Base-by-base conservation (phyloP, 208 protist species). In the Trypanosoma boissoni region DNA sequence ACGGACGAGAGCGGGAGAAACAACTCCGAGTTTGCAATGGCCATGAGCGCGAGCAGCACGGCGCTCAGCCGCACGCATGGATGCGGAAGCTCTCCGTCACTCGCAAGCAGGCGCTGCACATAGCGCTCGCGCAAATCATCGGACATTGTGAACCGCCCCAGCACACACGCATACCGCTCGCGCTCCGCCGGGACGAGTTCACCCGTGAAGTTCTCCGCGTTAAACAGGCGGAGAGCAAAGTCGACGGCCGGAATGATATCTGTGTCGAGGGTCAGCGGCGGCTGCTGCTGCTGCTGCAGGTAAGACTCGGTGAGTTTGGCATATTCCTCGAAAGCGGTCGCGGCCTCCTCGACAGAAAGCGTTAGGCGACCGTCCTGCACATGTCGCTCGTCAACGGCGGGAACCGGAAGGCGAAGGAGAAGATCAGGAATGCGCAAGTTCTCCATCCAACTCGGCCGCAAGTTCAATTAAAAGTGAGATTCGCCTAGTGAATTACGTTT, bases 191-290 rank as follows among this genome's bases (percentile, higher is more conserved):
- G 64, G 0, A 75, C 72, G 9, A 95, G 64, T 62, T 92, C 85
- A 16, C 88, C 88, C 24, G 71, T 88, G 51, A 92, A 89, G 62
- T 95, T 95, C 43, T 95, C 85, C 8, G 85, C 79, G 56, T 92
- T 92, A 61, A 91, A 92, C 31, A 95, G 75, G 29, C 73, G 76
- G 16, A 95, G 77, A n/a, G 68, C 85, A 18, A 84, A 88, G n/a
- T 77, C 61, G 8, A 92, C 59, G 9, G 84, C 82, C 2, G 83
- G 78, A 28, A 83, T 45, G 10, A 95, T 57, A 27, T 77, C 73
- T 20, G 66, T 48, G 16, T 80, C 70, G 29, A 67, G 4, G 21
- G 59, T 0, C 5, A 69, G 26, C n/a, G 37, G 46, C 18, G 32
- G 4, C 24, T 58, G 12, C 21, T 62, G 27, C 27, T 58, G 31